Evolutionary conservation across 352 stramenopile species (phyloP).

Genomic region (Globisporangium abappressorium): DNA sequence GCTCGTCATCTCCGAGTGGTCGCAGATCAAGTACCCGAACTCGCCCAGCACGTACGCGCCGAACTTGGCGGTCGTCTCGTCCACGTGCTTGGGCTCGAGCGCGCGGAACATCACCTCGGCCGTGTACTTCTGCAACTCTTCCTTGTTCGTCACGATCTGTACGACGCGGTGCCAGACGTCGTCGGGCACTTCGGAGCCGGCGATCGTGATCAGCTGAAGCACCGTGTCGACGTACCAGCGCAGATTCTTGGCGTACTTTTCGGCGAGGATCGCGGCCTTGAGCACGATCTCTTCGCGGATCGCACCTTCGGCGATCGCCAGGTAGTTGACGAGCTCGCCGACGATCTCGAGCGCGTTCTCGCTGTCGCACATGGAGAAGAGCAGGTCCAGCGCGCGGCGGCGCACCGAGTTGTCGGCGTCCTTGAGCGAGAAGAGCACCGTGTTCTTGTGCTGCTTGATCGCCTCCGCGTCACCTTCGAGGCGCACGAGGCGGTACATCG

Average conservation of each 20-base stretch:
- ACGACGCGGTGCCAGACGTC: conserved; percentile 98
- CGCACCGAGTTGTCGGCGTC: conserved; percentile 96
- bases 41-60: conserved; percentile 97
- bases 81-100: conserved; percentile 91
- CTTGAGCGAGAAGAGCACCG: conserved; percentile 95
- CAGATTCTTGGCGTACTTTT: conserved; percentile 96
- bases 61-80: conserved; percentile 94
- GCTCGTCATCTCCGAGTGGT: conserved; percentile 86
- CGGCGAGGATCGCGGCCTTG: conserved; percentile 98
- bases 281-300: conserved; percentile 97
- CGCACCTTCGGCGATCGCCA: conserved; percentile 89
- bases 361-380: conserved; percentile 98
- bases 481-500: conserved; percentile 94
- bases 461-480: conserved; percentile 78
- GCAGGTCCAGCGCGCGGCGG: conserved; percentile 92
- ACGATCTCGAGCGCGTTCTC: conserved; percentile 96
- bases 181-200: conserved; percentile 91
- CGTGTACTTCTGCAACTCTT: conserved; percentile 94
- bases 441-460: conserved; percentile 95
- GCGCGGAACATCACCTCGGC: conserved; percentile 93
- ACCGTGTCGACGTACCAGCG: conserved; percentile 98
- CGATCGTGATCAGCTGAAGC: conserved; percentile 95
- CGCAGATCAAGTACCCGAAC: conserved; percentile 95
- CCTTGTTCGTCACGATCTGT: conserved; percentile 98
- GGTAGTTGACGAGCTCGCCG: conserved; percentile 94